A percentile compares a stretch with the other conserved stretches of the same genome.
These are phyloP conservation scores for Elsinoe australis DNA, from an alignment of 2,329 filamentous ascomycete genomes.

Conservation along the genomic window DNA sequence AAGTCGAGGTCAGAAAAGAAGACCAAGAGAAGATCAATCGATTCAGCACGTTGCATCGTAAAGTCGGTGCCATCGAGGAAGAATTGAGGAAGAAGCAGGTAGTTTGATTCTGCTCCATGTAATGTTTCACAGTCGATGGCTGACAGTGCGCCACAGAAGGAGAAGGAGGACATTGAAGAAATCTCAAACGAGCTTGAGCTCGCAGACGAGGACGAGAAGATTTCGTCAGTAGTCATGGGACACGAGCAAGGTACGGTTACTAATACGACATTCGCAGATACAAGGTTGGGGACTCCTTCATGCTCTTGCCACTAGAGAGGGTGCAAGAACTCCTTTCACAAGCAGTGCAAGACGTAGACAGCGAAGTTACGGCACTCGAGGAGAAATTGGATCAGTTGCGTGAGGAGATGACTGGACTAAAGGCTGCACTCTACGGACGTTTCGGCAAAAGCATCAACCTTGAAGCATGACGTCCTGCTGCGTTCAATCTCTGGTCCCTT, in stretches of 20 bases:
- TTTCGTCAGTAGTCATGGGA: conserved; percentile 59
- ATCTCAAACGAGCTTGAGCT: conserved; percentile 85
- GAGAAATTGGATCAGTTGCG: conserved; percentile 65
- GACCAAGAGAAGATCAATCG: conserved; percentile 99
- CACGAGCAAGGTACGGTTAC: background rate
- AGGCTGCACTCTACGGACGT: conserved; percentile 85
- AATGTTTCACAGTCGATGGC: no score
- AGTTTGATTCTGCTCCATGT: conserved; percentile 27
- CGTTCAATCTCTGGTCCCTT: no score
- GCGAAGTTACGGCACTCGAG: conserved; percentile 67
- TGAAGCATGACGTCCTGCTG: conserved; percentile 67
- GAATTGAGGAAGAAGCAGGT: conserved; percentile 70
- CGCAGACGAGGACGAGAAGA: conserved; percentile 85
- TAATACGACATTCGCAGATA: conserved; percentile 53
- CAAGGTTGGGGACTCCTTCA: conserved; percentile 93
- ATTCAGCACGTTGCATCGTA: conserved; percentile 89
- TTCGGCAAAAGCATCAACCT: conserved; percentile 97
- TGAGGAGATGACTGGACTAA: conserved; percentile 83
- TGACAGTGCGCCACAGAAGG: conserved; percentile 57
- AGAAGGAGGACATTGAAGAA: conserved; percentile 96
- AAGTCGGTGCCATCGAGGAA: conserved; percentile 69
- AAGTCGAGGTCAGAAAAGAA: conserved; percentile 88
- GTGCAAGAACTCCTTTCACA: conserved; percentile 76
- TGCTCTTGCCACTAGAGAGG: conserved; percentile 73
- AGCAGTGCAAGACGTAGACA: conserved; percentile 65